phyloP scores from a whole-genome alignment of 2,329 filamentous ascomycete genomes.

The Stagonosporopsis cucurbitacearum region DNA sequence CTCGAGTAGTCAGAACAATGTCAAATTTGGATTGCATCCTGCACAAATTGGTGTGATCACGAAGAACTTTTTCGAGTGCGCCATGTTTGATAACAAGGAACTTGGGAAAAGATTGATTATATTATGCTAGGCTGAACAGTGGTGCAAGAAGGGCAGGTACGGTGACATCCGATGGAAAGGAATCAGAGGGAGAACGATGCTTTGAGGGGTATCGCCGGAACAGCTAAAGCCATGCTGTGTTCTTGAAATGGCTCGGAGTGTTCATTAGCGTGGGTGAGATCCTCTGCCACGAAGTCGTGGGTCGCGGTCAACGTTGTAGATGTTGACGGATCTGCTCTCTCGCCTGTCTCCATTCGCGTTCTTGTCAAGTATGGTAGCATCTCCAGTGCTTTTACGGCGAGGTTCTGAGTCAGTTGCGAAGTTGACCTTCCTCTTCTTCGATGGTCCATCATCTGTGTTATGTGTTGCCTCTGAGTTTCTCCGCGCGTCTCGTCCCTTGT shows the following conservation, averaged over 20 bases:
- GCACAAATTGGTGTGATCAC: no score
- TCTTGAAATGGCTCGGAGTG: no score
- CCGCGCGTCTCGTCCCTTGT: not conserved
- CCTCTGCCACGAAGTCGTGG: constrained; percentile 2
- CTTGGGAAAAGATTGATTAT: no score
- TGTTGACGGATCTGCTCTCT: not conserved
- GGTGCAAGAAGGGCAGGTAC: no score
- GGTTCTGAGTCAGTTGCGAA: not conserved
- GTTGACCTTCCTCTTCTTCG: not conserved
- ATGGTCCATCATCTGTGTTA: not conserved
- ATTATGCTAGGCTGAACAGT: no score
- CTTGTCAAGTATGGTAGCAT: not conserved
- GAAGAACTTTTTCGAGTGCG: no score
- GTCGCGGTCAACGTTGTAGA: constrained; percentile 5
- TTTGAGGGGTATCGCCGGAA: no score
- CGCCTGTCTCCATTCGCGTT: not conserved
- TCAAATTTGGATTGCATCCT: no score
- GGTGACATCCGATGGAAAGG: no score
- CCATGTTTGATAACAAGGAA: no score
- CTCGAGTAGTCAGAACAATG: no score
- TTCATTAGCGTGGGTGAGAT: not conserved
- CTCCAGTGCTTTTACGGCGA: not conserved
- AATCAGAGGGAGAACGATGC: no score
- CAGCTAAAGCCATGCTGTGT: not conserved
- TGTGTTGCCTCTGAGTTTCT: not conserved